Evolutionary conservation across 805 yeast species (phyloP), one percentile per base, ranked within the genome.

Genomic region (Saccharomycopsis sp.): DNA sequence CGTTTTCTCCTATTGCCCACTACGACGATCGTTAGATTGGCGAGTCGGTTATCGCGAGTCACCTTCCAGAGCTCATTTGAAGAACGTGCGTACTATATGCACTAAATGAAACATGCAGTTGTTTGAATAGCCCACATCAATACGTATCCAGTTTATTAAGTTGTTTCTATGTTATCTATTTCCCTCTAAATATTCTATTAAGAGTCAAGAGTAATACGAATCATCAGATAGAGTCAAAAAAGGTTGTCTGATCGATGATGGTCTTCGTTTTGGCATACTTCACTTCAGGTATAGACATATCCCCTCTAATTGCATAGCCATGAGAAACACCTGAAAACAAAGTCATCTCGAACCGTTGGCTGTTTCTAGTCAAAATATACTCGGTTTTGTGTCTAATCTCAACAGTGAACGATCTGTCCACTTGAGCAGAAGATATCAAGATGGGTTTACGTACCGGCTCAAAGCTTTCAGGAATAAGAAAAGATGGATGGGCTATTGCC

Each of bases 401-500:
- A 0, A 69, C 69, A 2, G 89, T 67, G 79, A 84, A 91, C 53
- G 78, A 73, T 0, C 65, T 54, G 68, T 91, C 97, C 16, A 62
- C 70, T 73, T 87, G 89, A 53, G 96, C 95, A 57, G 88, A 88
- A 18, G 88, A 76, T 63, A 91, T 83, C 61, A 83, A 63, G 34
- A 91, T 51, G 20, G 96, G 96, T 60, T 71, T 72, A 63, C 77
- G 80, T 63, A 91, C 69, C 1, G 74, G 78, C 55, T 75, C 79
- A 53, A 89, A 76, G 66, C 87, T 94, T 46, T 82, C 91, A 44
- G 78, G 76, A 9, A 76, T 59, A n/a, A 87, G 84, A 60, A 84
- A 77, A 1, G 95, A 86, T 5, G 97, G 97, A 71, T 91, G 97
- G 5, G 92, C 92, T 62, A 81, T 70, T 15, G 91, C 94, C 65